phyloP scores from a whole-genome alignment of 2,329 filamentous ascomycete genomes.

The Zalaria obscura region DNA sequence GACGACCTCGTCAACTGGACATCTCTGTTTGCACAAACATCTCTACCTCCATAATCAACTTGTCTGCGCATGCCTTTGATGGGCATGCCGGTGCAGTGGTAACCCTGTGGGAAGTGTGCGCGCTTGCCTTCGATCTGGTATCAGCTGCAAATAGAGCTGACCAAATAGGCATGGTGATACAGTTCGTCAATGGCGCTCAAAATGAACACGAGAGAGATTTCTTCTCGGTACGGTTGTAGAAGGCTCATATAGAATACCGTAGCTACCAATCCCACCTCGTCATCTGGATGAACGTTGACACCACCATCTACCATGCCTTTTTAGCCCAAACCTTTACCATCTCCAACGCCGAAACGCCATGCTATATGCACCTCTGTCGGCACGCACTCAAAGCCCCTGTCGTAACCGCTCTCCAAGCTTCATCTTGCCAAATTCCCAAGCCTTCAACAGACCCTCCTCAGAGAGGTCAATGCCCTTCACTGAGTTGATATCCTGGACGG shows the following conservation, averaged over 20 bases:
- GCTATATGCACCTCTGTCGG: neutral
- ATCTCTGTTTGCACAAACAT: constrained; percentile 80
- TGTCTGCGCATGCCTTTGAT: constrained; percentile 97
- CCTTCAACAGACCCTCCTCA: constrained; percentile 87
- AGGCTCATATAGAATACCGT: no score
- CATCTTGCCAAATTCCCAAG: constrained; percentile 85
- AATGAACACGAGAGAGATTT: no score
- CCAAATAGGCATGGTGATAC: no score
- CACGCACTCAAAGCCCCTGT: constrained; percentile 50
- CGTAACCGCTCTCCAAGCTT: constrained; percentile 84
- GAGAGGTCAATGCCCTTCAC: constrained; percentile 90
- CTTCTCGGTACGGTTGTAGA: no score
- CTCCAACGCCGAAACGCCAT: constrained; percentile 5
- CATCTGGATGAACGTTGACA: no score
- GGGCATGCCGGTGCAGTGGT: constrained; percentile 93
- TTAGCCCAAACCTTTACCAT: neutral
- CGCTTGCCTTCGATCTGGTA: constrained; percentile 67
- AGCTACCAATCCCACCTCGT: neutral
- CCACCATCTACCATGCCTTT: neutral
- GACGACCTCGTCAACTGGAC: constrained; percentile 33
- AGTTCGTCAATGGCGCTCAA: no score
- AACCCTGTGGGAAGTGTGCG: constrained; percentile 79
- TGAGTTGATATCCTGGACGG: constrained; percentile 72
- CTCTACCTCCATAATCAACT: constrained; percentile 78
- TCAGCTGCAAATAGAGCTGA: no score